Percentiles rank a stretch among this genome's conserved stretches.
phyloP scores from a whole-genome alignment of 169 alveolate genomes.

The Eimeria nieschulzi region DNA sequence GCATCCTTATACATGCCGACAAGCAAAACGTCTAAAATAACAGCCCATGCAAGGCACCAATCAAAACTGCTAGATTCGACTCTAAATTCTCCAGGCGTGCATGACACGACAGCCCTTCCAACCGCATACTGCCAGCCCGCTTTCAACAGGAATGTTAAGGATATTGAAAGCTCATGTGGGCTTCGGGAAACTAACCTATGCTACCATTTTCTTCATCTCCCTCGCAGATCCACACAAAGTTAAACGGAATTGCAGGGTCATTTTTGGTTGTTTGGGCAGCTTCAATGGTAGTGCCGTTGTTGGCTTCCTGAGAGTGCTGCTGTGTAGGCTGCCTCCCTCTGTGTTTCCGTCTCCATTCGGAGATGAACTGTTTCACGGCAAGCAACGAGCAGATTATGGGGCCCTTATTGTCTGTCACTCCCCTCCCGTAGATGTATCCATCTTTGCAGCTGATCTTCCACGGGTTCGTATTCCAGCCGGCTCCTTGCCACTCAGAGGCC shows the following conservation, averaged over 20 bases:
- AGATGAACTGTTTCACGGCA: slow-evolving; percentile 72
- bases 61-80: too few relatives aligned
- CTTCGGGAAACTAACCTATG: slow-evolving; percentile 37
- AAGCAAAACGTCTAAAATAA: too few relatives aligned
- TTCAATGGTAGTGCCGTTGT: background rate
- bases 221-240: slow-evolving; percentile 76
- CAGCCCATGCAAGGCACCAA: too few relatives aligned
- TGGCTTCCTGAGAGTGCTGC: slow-evolving; percentile 14
- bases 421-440: slow-evolving; percentile 77
- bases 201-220: slow-evolving; percentile 78
- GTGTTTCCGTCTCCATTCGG: slow-evolving; percentile 64
- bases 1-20: too few relatives aligned
- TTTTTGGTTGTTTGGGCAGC: background rate
- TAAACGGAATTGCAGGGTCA: slow-evolving; percentile 68
- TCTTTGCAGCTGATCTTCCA: slow-evolving; percentile 71
- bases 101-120: too few relatives aligned
- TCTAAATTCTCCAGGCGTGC: too few relatives aligned
- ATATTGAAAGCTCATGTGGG: too few relatives aligned
- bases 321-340: slow-evolving; percentile 22
- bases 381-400: slow-evolving; percentile 73
- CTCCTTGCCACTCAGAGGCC: slow-evolving; percentile 35
- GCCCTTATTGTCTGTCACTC: slow-evolving; percentile 78
- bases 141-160: too few relatives aligned
- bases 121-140: too few relatives aligned
- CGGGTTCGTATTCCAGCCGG: slow-evolving; percentile 73